Conservation (phyloP, 2,329 filamentous ascomycete genomes). For the Aspergillus fischeri region DNA sequence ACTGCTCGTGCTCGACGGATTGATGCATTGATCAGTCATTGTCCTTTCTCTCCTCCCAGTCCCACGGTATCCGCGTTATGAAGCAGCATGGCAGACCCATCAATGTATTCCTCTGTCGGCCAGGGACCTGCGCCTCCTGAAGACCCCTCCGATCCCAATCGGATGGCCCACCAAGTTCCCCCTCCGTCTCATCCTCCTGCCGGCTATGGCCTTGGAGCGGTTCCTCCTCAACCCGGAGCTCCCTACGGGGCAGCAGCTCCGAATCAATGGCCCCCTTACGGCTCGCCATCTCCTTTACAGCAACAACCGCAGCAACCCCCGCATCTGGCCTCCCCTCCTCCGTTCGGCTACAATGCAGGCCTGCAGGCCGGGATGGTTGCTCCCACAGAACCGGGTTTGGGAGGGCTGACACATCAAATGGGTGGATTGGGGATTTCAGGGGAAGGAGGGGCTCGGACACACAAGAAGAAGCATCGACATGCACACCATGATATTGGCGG, state of each 20-base stretch:
- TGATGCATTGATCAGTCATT: background rate
- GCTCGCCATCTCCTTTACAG: conserved; percentile 14
- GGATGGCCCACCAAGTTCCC: conserved; percentile 45
- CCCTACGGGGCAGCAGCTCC: conserved; percentile 32
- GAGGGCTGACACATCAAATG: conserved; percentile 62
- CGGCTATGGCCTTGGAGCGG: conserved; percentile 31
- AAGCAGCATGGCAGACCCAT: conserved; percentile 41
- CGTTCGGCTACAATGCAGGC: conserved; percentile 24
- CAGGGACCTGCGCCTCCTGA: conserved; percentile 38
- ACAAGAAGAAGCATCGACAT: conserved; percentile 91
- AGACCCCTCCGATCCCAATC: conserved; percentile 53
- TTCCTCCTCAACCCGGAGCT: conserved; percentile 36
- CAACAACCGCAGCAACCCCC: conserved; percentile 23
- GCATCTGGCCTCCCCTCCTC: conserved; percentile 20
- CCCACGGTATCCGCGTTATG: conserved; percentile 20
- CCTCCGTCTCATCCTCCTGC: conserved; percentile 49
- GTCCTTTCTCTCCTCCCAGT: conserved; percentile 1
- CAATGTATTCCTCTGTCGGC: conserved; percentile 39
- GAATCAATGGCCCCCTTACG: conserved; percentile 30
- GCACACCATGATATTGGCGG: conserved; percentile 84
- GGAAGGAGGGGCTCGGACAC: conserved; percentile 43
- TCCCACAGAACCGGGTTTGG: conserved; percentile 32
- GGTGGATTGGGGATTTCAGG: conserved; percentile 66
- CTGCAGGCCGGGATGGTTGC: conserved; percentile 22
- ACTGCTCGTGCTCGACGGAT: conserved; percentile 3